Percentiles rank a stretch among this genome's conserved stretches.
Evolutionary conservation across 305 asterid genomes (phyloP).

Genomic region (Fraxinus floribunda): DNA sequence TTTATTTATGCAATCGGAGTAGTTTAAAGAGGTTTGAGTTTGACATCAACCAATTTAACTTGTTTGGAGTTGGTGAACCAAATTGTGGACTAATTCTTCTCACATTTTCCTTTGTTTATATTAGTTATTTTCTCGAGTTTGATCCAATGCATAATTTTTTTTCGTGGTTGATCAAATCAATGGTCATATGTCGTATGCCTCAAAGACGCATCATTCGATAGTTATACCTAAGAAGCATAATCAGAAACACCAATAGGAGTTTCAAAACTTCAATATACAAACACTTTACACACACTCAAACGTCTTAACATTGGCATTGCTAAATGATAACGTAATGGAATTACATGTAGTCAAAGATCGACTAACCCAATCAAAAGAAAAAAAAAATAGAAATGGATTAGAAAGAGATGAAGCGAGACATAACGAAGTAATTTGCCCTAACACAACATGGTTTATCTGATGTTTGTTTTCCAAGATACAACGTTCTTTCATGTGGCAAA

Average conservation of each 20-base stretch:
- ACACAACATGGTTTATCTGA: neutral
- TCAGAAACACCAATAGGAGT: neutral
- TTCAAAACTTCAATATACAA: no score
- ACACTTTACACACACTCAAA: neutral
- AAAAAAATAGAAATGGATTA: neutral
- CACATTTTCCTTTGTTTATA: neutral
- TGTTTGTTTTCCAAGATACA: neutral
- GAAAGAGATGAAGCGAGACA: neutral
- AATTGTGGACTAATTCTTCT: neutral
- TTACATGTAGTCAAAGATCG: neutral
- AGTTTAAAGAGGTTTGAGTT: neutral
- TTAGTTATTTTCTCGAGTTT: neutral
- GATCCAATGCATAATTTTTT: neutral
- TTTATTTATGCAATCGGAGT: neutral
- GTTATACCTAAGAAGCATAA: neutral
- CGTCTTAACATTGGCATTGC: neutral
- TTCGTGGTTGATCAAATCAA: constrained; percentile 21
- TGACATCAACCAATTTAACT: neutral
- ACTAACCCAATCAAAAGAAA: neutral
- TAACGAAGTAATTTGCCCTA: neutral
- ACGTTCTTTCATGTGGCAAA: neutral
- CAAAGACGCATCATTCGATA: constrained; percentile 33
- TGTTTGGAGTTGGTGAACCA: neutral
- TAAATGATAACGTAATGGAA: neutral
- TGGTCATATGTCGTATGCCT: constrained; percentile 90